A percentile compares a stretch with the other conserved stretches of the same genome.
These are phyloP conservation scores for Pestalotiopsis sp. DNA, from an alignment of 2,329 filamentous ascomycete species.

Conservation along the genomic window DNA sequence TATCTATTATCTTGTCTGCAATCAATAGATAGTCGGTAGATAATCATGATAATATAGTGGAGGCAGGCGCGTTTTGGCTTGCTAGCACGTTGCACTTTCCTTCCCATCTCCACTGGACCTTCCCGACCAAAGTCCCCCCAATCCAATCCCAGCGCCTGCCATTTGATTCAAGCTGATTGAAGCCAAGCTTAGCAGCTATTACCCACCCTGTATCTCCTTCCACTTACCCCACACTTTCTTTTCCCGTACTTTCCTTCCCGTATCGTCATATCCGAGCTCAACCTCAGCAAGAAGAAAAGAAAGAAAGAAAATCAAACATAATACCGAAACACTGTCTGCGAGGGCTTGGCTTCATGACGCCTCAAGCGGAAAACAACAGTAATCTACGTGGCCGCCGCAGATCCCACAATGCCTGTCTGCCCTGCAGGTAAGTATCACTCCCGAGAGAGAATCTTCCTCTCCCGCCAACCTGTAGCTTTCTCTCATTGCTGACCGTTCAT, in stretches of 20 bases:
- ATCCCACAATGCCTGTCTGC: slow-evolving; percentile 47
- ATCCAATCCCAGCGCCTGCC: neutral
- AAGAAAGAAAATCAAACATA: neutral
- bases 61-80: neutral
- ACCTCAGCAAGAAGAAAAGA: neutral
- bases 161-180: no score
- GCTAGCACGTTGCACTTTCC: neutral
- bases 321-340: neutral
- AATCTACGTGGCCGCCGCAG: slow-evolving; percentile 38
- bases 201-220: neutral
- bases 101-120: neutral
- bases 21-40: neutral
- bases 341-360: slow-evolving; percentile 29
- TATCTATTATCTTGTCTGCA: neutral
- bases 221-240: neutral
- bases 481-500: slow-evolving; percentile 14
- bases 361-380: slow-evolving; percentile 32
- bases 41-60: neutral
- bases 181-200: neutral
- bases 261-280: neutral
- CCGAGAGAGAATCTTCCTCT: neutral
- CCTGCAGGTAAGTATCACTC: slow-evolving; percentile 44
- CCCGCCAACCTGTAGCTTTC: neutral
- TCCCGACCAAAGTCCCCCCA: neutral
- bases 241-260: neutral